These are phyloP conservation scores for Vitis hybrid DNA, from an alignment of 177 flowering plant species.

Conservation along the genomic window DNA sequence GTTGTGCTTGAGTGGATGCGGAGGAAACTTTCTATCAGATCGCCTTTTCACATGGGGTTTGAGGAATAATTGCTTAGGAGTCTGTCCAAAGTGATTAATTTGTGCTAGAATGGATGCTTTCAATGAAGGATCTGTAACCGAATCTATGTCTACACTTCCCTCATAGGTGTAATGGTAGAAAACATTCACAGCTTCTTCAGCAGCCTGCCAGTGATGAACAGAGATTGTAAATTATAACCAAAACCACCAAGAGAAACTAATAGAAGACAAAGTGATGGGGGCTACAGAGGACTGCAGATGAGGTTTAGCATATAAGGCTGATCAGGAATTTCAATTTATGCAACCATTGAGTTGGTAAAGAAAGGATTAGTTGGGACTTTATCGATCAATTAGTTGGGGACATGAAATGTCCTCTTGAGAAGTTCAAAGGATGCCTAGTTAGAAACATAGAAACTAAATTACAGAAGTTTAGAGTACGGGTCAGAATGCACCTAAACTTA, in stretches of 20 bases:
- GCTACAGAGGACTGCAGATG: no score
- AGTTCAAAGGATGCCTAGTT: no score
- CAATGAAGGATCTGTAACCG: constrained; percentile 94
- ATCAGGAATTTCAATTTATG: no score
- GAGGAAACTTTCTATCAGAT: constrained; percentile 65
- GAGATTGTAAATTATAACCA: neutral
- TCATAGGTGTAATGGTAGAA: constrained; percentile 99
- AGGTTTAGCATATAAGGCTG: no score
- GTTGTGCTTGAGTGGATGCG: constrained; percentile 77
- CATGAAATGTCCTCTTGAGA: no score
- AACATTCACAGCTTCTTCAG: constrained; percentile 96
- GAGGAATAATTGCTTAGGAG: constrained; percentile 89
- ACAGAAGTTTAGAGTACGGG: no score
- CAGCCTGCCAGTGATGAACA: constrained; percentile 55
- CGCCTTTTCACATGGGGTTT: constrained; percentile 88
- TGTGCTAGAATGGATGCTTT: constrained; percentile 98
- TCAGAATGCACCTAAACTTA: no score
- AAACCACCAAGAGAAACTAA: neutral
- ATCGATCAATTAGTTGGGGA: no score
- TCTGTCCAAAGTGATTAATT: constrained; percentile 98
- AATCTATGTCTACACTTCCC: constrained; percentile 96
- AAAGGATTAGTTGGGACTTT: no score
- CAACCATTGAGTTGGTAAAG: no score
- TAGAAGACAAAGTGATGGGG: neutral
- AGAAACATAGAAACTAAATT: no score